Base-by-base conservation (phyloP, 2,329 filamentous ascomycete species). In the Ceratocystis albifundus region DNA sequence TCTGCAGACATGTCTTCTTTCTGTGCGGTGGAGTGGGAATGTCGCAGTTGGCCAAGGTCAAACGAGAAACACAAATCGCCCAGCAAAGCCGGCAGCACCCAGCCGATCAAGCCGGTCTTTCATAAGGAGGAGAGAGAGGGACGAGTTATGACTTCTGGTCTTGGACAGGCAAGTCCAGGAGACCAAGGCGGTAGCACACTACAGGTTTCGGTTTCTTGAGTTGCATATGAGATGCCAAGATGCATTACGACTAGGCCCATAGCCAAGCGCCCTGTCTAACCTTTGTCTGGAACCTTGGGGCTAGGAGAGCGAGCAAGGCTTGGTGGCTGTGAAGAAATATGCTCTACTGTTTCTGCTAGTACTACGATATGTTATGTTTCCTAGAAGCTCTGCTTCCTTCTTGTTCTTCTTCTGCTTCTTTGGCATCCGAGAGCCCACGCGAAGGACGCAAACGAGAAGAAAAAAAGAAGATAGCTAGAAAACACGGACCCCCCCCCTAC, bases 401-500 rank as follows among this genome's bases (percentile, higher is more conserved):
- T 32, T n/a, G n/a, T n/a, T 59, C 55, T 17, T 30, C 8, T 5
- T 15, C 20, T 53, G 22, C 48, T 28, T 53, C 22, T 22, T 15
- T 36, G 30, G 8, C 25, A 59, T 32, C 55, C 8, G 30, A 36
- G 30, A 36, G 25, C 55, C 17, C 55, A 36, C 55, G 55, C 55
- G 55, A 59, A 59, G 55, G 55, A 59, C 7, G 55, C 6, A 15
- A 17, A 59, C 55, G 12, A 59, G 28, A 32, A 32, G 55, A 36
- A 25, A 59, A 59, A 59, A n/a, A 59, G 25, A 59, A 59, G 55
- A 41, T 41, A 59, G 15, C 25, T 32, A 36, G 6, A 36, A 30
- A 59, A n/a, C 55, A 59, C 55, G 55, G 55, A 59, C 55, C 55
- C 32, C 55, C 36, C 55, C 55, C 32, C 55, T 59, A 25, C n/a